phyloP scores from a whole-genome alignment of 2,329 filamentous ascomycete genomes.

The Penicillium sp. region DNA sequence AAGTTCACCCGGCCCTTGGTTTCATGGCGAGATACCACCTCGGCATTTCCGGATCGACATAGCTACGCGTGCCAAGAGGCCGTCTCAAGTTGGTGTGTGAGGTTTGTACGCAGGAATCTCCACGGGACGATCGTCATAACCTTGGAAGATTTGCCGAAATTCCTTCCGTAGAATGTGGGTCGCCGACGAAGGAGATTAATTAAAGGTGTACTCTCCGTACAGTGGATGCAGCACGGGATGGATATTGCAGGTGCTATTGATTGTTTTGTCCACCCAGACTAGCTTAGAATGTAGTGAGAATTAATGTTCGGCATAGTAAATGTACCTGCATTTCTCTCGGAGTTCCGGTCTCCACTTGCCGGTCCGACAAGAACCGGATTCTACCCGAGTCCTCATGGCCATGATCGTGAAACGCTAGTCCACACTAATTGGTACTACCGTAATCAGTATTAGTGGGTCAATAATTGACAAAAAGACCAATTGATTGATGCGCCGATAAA shows the following conservation, averaged over 20 bases:
- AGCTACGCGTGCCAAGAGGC: neutral
- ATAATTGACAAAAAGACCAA: neutral
- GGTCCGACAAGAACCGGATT: neutral
- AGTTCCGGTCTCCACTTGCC: neutral
- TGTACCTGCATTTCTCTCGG: neutral
- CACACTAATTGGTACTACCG: neutral
- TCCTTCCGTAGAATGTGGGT: neutral
- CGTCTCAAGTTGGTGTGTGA: neutral
- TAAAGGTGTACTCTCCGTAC: neutral
- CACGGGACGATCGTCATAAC: neutral
- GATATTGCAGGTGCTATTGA: neutral
- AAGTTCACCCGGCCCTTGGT: neutral
- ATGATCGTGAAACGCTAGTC: neutral
- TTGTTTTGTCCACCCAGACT: neutral
- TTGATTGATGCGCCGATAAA: neutral
- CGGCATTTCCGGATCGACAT: conserved; percentile 1
- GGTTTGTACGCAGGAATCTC: neutral
- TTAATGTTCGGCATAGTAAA: neutral
- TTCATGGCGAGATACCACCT: neutral
- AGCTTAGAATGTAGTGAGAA: neutral
- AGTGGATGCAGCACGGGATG: neutral
- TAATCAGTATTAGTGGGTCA: neutral
- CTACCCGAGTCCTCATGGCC: neutral
- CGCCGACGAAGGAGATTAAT: neutral
- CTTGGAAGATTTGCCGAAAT: neutral